A percentile compares a stretch with the other conserved stretches of the same genome.
Conservation (phyloP, 2,329 filamentous ascomycete genomes). For the Calonectria crousiana region DNA sequence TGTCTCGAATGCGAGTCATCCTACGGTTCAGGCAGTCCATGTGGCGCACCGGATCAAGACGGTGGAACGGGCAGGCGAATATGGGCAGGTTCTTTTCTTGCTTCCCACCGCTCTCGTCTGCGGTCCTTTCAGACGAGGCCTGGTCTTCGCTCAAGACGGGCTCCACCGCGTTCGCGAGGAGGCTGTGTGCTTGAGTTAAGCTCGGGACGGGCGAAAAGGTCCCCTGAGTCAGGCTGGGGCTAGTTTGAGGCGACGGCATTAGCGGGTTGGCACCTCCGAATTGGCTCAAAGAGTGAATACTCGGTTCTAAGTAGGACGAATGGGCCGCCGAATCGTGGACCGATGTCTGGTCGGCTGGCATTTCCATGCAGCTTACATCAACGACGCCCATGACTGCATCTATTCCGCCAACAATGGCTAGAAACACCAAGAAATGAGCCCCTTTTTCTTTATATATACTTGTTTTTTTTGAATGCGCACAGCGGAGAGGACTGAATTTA, state of each 20-base stretch:
- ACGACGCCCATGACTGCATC: background rate
- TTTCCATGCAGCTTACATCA: background rate
- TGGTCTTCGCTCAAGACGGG: background rate
- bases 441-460: too few species aligned
- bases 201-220: background rate
- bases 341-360: background rate
- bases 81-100: background rate
- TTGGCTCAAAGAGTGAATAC: background rate
- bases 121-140: background rate
- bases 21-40: background rate
- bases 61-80: background rate
- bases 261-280: background rate
- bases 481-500: background rate
- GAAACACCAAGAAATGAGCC: background rate
- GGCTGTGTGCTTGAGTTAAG: too few species aligned
- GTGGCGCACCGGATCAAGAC: background rate
- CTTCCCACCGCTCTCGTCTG: background rate
- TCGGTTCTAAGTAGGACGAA: background rate
- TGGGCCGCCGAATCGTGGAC: background rate
- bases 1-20: background rate
- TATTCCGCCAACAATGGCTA: background rate
- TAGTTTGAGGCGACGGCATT: background rate
- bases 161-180: background rate
- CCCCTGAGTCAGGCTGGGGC: background rate
- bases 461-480: too few species aligned